A percentile compares a stretch with the other conserved stretches of the same genome.
phyloP scores from a whole-genome alignment of 1,284 basidiomycete species.

The Mycosarcoma maydis region DNA sequence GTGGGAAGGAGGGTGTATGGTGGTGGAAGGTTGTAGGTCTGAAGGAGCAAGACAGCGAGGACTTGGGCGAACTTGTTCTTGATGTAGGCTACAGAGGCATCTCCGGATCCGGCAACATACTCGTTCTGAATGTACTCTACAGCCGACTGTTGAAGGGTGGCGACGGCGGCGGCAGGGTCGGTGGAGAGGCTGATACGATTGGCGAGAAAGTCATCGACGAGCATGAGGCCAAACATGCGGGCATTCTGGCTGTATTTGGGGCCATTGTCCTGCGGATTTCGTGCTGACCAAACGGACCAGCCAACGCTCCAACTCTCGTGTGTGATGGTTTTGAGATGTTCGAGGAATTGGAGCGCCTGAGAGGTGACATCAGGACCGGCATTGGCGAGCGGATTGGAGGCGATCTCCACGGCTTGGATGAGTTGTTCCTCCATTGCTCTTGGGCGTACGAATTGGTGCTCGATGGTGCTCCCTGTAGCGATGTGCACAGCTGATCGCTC shows the following conservation, averaged over 20 bases:
- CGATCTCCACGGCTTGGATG: slow-evolving; percentile 83
- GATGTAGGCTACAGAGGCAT: slow-evolving; percentile 70
- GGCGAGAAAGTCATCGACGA: slow-evolving; percentile 85
- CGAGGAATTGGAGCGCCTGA: slow-evolving; percentile 82
- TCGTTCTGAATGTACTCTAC: slow-evolving; percentile 62
- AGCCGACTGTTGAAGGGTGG: slow-evolving; percentile 60
- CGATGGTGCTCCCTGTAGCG: no score
- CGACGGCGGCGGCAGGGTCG: slow-evolving; percentile 55
- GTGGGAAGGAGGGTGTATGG: slow-evolving; percentile 78
- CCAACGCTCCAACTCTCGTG: slow-evolving; percentile 76
- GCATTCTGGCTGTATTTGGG: slow-evolving; percentile 77
- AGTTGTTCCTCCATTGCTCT: slow-evolving; percentile 70
- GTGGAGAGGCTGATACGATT: slow-evolving; percentile 69
- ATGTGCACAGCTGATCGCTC: background rate
- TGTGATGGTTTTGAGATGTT: slow-evolving; percentile 78
- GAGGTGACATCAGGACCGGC: slow-evolving; percentile 72
- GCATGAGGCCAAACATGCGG: slow-evolving; percentile 83
- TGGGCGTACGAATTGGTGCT: background rate
- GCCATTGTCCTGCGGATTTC: slow-evolving; percentile 72
- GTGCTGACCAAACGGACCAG: slow-evolving; percentile 62
- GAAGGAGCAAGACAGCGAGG: slow-evolving; percentile 91
- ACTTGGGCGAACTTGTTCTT: slow-evolving; percentile 99
- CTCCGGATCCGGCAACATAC: slow-evolving; percentile 57
- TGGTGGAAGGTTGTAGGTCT: slow-evolving; percentile 85
- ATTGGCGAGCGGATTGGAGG: slow-evolving; percentile 75